These are phyloP conservation scores for Phytophthora gonapodyides DNA, from an alignment of 352 stramenopile genomes.

Conservation along the genomic window DNA sequence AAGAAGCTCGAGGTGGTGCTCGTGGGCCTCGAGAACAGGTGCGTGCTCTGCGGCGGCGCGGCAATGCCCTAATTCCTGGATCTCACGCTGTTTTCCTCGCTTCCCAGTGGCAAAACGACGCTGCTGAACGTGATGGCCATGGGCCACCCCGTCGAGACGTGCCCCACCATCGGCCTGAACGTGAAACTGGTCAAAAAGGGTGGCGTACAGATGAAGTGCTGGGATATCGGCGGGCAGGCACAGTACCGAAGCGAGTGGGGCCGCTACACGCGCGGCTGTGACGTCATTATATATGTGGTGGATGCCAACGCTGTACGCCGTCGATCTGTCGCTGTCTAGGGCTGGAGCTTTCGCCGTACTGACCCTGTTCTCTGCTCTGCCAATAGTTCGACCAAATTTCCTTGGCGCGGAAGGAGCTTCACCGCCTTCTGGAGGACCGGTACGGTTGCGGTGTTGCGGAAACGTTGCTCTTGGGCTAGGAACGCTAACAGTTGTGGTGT, in stretches of 20 bases:
- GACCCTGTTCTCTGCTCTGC: slow-evolving; percentile 3
- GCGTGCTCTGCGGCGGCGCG: slow-evolving; percentile 11
- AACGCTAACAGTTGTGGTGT: slow-evolving; percentile 16
- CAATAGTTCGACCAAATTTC: slow-evolving; percentile 93
- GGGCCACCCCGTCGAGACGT: slow-evolving; percentile 95
- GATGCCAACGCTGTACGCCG: slow-evolving; percentile 93
- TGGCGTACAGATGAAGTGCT: slow-evolving; percentile 98
- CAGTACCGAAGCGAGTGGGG: slow-evolving; percentile 96
- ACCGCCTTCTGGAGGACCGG: slow-evolving; percentile 94
- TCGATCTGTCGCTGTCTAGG: not conserved
- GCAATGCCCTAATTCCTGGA: slow-evolving; percentile 15
- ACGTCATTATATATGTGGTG: slow-evolving; percentile 99
- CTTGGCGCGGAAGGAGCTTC: slow-evolving; percentile 94
- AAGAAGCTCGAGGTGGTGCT: slow-evolving; percentile 98
- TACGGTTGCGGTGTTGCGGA: slow-evolving; percentile 46
- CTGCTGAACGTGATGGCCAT: slow-evolving; percentile 96
- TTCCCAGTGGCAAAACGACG: slow-evolving; percentile 94
- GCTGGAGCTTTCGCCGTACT: slow-evolving; percentile 2
- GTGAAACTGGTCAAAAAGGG: slow-evolving; percentile 97
- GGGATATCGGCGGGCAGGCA: slow-evolving; percentile 98
- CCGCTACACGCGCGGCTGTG: slow-evolving; percentile 95
- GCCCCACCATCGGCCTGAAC: slow-evolving; percentile 97
- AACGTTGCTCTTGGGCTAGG: not conserved
- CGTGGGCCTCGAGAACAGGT: slow-evolving; percentile 97
- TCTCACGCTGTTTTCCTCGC: slow-evolving; percentile 1